These are phyloP conservation scores for Gastroboletus turbinatus DNA, from an alignment of 1,284 basidiomycete genomes.

Conservation along the genomic window DNA sequence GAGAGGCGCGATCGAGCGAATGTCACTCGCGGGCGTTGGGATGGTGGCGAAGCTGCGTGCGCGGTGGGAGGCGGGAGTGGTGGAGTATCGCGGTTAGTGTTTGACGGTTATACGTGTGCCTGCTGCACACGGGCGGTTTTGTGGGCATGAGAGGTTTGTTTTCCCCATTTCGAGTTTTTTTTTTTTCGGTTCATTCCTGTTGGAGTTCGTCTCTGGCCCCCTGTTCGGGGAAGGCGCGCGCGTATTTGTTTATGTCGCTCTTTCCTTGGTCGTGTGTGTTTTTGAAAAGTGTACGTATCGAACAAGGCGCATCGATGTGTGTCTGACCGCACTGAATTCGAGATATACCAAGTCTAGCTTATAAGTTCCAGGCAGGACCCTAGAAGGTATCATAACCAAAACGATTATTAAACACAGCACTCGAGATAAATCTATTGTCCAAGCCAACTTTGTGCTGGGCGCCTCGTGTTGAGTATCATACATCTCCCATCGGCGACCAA, in stretches of 20 bases:
- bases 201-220: background rate
- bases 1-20: background rate
- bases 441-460: background rate
- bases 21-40: conserved; percentile 9
- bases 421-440: background rate
- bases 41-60: conserved; percentile 24
- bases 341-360: background rate
- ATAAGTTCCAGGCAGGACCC: no score
- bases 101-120: background rate
- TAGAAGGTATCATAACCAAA: no score
- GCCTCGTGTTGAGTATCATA: background rate
- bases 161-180: background rate
- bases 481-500: background rate
- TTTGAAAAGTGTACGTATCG: background rate
- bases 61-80: conserved; percentile 18
- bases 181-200: background rate
- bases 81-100: background rate
- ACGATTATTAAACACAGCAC: background rate
- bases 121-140: background rate
- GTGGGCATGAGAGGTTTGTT: background rate
- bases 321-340: background rate
- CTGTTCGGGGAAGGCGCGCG: background rate
- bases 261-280: background rate
- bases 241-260: background rate
- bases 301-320: background rate